A percentile compares a stretch with the other conserved stretches of the same genome.
Conservation (phyloP, 257 asterid species). For the Jasminum sambac region DNA sequence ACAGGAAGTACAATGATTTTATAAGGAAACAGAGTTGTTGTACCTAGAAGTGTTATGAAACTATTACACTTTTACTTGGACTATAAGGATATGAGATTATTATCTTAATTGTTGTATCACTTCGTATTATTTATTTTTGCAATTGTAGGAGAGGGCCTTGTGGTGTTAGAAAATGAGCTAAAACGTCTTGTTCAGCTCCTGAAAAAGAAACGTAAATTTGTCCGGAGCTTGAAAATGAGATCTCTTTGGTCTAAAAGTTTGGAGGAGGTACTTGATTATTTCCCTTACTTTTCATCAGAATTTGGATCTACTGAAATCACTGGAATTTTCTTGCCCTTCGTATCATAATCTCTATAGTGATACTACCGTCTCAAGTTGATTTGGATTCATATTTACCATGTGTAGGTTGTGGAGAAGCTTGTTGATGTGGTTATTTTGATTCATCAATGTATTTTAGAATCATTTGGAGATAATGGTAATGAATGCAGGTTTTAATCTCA, state of each 20-base stretch:
- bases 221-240: constrained; percentile 84
- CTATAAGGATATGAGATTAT: neutral
- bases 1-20: too few species aligned
- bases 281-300: constrained; percentile 4
- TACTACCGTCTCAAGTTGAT: neutral
- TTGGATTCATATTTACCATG: constrained; percentile 7
- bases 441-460: constrained; percentile 77
- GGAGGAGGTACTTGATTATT: constrained; percentile 74
- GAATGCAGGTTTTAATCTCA: constrained; percentile 4
- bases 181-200: constrained; percentile 48
- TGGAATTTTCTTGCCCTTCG: neutral
- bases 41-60: too few species aligned
- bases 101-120: constrained; percentile 12
- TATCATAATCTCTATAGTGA: neutral
- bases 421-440: constrained; percentile 86
- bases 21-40: too few species aligned
- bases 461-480: constrained; percentile 74
- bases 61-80: neutral
- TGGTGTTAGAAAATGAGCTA: constrained; percentile 78
- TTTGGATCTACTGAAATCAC: neutral
- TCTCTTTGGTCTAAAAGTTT: constrained; percentile 94
- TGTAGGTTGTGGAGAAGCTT: constrained; percentile 92
- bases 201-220: constrained; percentile 55
- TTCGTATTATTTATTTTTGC: neutral
- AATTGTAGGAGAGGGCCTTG: constrained; percentile 73